Evolutionary conservation across 805 yeast species (phyloP), one percentile per base, ranked within the genome.

Genomic region (Candida gorgasii): DNA sequence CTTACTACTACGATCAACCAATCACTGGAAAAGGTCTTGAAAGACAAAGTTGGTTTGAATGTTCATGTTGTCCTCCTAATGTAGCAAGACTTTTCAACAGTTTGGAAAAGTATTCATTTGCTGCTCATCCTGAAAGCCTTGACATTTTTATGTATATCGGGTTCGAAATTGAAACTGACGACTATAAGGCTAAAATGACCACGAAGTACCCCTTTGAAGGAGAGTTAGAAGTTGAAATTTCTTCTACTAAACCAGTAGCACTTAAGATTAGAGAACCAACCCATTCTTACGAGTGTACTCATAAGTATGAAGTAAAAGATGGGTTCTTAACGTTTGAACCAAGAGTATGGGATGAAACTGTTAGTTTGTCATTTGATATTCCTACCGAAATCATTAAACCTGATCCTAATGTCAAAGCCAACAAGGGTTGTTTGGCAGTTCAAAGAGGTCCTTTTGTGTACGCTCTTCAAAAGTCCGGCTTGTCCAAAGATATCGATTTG

Each of bases 21-120:
- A 26, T 57, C 3, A 32, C 40, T 24, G 57, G 58, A 1, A 16
- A 11, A 5, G 51, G 44, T 2, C 41, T 33, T 6, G 38, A 43
- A 24, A 43, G 62, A 37, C 46, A 46, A 29, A 44, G 40, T 12
- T 57, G 59, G 60, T 57, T 57, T 30, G 40, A 16, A 15, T 32
- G 43, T 36, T 42, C 53, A 13, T 57, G 62, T 41, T 57, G 62
- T 41, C 62, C 62, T 8, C 60, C 60, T 19, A 57, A 57, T 35
- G 56, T 54, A 20, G 48, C 59, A 2, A 50, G 55, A 17, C 36
- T 55, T 13, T 49, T 57, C 46, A 51, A 46, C 39, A 47, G 50
- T 34, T 43, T 57, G 20, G 59, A 55, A 30, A 48, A 46, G 24
- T 53, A 53, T 31, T 47, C 51, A 8, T 18, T 45, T 3, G 35